phyloP scores from a whole-genome alignment of 306 rosid species.

The Pueraria montana region DNA sequence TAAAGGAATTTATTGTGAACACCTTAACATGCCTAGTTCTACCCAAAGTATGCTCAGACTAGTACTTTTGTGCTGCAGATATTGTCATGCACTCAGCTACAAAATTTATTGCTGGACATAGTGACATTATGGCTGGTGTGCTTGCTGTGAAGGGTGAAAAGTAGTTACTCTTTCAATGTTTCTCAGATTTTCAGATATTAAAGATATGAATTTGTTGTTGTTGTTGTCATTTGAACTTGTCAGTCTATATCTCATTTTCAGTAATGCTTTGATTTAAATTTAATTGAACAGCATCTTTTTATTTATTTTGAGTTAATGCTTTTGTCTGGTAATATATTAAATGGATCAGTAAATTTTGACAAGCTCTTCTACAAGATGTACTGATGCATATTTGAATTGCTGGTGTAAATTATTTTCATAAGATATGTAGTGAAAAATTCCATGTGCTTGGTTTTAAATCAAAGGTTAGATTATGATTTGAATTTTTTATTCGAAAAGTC shows the following conservation, averaged over 20 bases:
- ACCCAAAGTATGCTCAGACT: not conserved
- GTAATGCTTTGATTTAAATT: constrained; percentile 5
- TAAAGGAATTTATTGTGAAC: not conserved
- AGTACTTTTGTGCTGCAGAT: constrained; percentile 59
- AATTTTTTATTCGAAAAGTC: not conserved
- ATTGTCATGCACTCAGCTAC: constrained; percentile 96
- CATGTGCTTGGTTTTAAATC: constrained; percentile 10
- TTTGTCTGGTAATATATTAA: constrained; percentile 20
- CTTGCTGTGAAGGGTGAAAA: constrained; percentile 88
- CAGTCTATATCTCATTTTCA: constrained; percentile 21
- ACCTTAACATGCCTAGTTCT: not conserved
- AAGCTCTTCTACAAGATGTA: constrained; percentile 18
- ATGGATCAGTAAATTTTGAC: constrained; percentile 10
- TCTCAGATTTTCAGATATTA: constrained; percentile 30
- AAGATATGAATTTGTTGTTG: constrained; percentile 9
- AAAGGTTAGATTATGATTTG: constrained; percentile 19
- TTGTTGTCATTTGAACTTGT: constrained; percentile 13
- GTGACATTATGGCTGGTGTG: constrained; percentile 96
- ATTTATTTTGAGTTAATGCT: not conserved
- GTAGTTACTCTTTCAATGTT: constrained; percentile 57
- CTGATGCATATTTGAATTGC: constrained; percentile 36
- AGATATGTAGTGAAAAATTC: constrained; percentile 9
- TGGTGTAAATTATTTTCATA: constrained; percentile 10
- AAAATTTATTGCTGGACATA: constrained; percentile 93
- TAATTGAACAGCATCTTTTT: not conserved